A percentile compares a stretch with the other conserved stretches of the same genome.
These are phyloP conservation scores for Physaria fendleri DNA, from an alignment of 345 rosid genomes.

Conservation along the genomic window DNA sequence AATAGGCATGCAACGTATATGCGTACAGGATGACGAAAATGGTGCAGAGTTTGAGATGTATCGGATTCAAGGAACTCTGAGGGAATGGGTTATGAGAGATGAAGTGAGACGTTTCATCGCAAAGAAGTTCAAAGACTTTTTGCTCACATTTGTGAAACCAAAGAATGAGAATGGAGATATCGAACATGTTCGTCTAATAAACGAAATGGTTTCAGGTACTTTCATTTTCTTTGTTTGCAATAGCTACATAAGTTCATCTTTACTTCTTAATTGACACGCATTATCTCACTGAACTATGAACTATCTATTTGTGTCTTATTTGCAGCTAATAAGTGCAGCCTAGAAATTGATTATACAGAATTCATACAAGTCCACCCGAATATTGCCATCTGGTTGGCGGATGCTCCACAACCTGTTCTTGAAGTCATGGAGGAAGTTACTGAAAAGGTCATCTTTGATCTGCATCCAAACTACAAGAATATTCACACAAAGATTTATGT, in stretches of 20 bases:
- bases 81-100: constrained; percentile 98
- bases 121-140: constrained; percentile 79
- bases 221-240: background rate
- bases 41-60: constrained; percentile 91
- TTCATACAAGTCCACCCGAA: constrained; percentile 88
- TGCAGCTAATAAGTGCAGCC: constrained; percentile 87
- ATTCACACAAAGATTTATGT: constrained; percentile 86
- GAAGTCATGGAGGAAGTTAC: constrained; percentile 97
- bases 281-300: background rate
- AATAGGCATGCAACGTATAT: too few relatives aligned
- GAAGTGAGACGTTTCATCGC: constrained; percentile 93
- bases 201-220: constrained; percentile 88
- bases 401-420: constrained; percentile 95
- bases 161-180: constrained; percentile 57
- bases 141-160: constrained; percentile 67
- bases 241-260: background rate
- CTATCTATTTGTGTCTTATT: background rate
- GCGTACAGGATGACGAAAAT: constrained; percentile 72
- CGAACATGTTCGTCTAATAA: constrained; percentile 76
- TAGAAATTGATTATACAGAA: constrained; percentile 89
- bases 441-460: constrained; percentile 65
- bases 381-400: constrained; percentile 96
- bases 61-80: constrained; percentile 77
- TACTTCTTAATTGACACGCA: background rate
- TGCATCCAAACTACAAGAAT: constrained; percentile 82